Percentiles rank a stretch among this genome's conserved stretches.
Conservation (phyloP, 2,329 filamentous ascomycete species). For the Claviceps cyperi region DNA sequence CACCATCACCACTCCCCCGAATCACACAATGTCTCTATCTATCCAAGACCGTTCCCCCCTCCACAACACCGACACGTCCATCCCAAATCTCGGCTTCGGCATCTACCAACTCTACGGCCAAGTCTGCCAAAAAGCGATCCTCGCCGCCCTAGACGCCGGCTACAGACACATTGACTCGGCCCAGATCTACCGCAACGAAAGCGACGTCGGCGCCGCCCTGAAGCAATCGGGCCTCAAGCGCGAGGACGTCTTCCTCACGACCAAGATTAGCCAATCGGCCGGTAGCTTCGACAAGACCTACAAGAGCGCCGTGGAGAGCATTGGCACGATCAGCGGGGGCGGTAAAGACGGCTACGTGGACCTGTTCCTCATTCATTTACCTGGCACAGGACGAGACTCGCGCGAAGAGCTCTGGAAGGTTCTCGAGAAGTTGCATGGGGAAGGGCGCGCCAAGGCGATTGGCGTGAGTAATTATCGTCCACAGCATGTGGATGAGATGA, state of each 20-base stretch:
- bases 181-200: conserved; percentile 49
- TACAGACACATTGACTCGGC: conserved; percentile 56
- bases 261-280: conserved; percentile 43
- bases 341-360: conserved; percentile 48
- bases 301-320: conserved; percentile 42
- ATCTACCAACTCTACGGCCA: conserved; percentile 47
- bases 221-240: conserved; percentile 38
- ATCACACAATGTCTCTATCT: conserved; percentile 4
- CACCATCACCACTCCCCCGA: not conserved
- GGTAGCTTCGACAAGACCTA: conserved; percentile 42
- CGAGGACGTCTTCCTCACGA: conserved; percentile 52
- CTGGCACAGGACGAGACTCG: conserved; percentile 37
- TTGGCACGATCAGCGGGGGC: conserved; percentile 40
- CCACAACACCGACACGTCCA: conserved; percentile 16
- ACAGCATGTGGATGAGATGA: conserved; percentile 54
- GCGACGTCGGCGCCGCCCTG: conserved; percentile 51
- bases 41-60: conserved; percentile 11
- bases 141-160: conserved; percentile 40
- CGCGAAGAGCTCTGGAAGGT: conserved; percentile 51
- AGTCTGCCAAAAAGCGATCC: conserved; percentile 42
- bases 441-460: conserved; percentile 49
- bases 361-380: conserved; percentile 55
- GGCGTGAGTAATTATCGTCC: conserved; percentile 62
- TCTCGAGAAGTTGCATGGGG: conserved; percentile 44
- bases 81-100: conserved; percentile 57